Evolutionary conservation across 2,329 filamentous ascomycete genomes (phyloP), one percentile per base, ranked within the genome.

Genomic region (Colletotrichum eremochloae): DNA sequence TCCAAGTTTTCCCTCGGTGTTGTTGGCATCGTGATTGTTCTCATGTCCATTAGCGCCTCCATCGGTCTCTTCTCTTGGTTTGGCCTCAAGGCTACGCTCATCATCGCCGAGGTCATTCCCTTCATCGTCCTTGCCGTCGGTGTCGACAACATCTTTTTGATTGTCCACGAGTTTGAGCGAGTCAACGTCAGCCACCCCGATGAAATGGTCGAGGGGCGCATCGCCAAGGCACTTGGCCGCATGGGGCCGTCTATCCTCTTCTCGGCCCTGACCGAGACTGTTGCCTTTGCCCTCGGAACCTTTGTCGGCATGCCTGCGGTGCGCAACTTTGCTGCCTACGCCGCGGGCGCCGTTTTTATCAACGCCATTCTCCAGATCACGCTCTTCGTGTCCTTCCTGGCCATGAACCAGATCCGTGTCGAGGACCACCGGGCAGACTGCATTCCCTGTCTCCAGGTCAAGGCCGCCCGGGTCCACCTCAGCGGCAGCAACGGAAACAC

Each of bases 271-370:
- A 98, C 96, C 0, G 96, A 99, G 81, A 99, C 96, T 0, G 91
- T 95, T 33, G 95, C 96, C 2, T 99, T 99, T 81, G 92, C 95
- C 1, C 88, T 99, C 14, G 96, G 96, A 15, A 93, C 94, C 53
- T 96, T 96, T 73, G 97, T 98, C 8, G 95, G 95, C 61, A 99
- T 99, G 96, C 96, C 97, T 20, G 96, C 96, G 2, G 97, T 99
- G 55, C 91, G 95, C 74, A 99, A 99, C 82, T 99, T 99, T 82
- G 97, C 96, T 20, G 92, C 96, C 3, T 99, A 99, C 80, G 96
- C 96, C 15, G 95, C 96, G 2, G 96, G 96, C 63, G 96, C 96
- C 14, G 96, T 99, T 14, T 92, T 98, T 77, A 96, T 99, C 86
- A 99, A 99, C 79, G 97, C 97, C 0, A 81, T 98, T n/a, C 85